Evolutionary conservation across 345 rosid species (phyloP).

Genomic region (Bruguiera sexangula): DNA sequence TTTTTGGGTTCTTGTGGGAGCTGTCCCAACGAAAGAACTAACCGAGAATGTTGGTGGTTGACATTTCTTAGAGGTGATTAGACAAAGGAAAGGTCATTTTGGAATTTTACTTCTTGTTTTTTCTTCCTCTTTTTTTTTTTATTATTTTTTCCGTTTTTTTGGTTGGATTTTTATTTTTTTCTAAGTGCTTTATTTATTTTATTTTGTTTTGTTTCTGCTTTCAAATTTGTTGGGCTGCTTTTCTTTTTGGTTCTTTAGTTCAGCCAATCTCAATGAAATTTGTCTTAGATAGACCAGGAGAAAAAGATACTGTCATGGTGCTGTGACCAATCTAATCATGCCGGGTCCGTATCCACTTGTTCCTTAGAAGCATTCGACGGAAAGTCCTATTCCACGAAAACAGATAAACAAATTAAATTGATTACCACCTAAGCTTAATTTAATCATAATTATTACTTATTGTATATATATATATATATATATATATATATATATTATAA

Average conservation of each 20-base stretch:
- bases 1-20: background rate
- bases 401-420: too few relatives aligned
- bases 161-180: background rate
- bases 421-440: background rate
- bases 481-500: too few relatives aligned
- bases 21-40: constrained; percentile 14
- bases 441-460: background rate
- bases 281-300: too few relatives aligned
- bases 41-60: constrained; percentile 37
- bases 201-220: background rate
- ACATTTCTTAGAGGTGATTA: constrained; percentile 38
- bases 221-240: background rate
- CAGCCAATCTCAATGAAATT: background rate
- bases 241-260: background rate
- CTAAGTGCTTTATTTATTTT: background rate
- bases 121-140: background rate
- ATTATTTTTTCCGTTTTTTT: background rate
- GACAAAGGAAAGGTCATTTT: constrained; percentile 36
- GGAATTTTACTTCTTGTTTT: constrained; percentile 17
- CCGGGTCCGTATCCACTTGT: constrained; percentile 11
- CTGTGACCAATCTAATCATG: background rate
- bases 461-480: too few relatives aligned
- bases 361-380: background rate
- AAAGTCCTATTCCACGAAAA: too few relatives aligned
- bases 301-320: background rate